Percentiles rank a stretch among this genome's conserved stretches.
Conservation (phyloP, 176 grass and related monocot species). For the Thalia dealbata region DNA sequence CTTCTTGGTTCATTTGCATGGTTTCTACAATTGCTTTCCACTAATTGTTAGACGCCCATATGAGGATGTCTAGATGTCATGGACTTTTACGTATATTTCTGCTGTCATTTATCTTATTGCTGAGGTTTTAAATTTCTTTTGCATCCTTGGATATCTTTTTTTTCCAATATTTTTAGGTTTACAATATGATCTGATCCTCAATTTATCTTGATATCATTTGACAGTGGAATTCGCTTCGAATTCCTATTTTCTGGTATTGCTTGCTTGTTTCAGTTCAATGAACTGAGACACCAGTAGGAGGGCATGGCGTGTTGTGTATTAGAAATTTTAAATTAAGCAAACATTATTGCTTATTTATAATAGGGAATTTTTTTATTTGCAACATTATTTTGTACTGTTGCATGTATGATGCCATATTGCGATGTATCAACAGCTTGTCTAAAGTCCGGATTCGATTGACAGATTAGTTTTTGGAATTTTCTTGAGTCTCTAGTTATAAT, state of each 20-base stretch:
- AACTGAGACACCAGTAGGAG: not conserved
- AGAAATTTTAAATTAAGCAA: not conserved
- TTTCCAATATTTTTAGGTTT: no score
- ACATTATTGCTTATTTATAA: not conserved
- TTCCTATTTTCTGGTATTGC: not conserved
- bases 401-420: no score
- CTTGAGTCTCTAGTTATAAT: no score
- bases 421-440: no score
- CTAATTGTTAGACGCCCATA: not conserved
- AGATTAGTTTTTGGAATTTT: no score
- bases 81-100: not conserved
- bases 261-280: not conserved
- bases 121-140: no score
- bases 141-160: no score
- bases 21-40: not conserved
- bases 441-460: no score
- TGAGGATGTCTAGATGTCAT: not conserved
- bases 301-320: not conserved
- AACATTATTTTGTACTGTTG: no score
- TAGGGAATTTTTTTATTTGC: not conserved
- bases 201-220: not conserved
- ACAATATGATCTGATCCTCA: no score
- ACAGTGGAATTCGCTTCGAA: not conserved
- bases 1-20: not conserved
- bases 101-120: not conserved